A percentile compares a stretch with the other conserved stretches of the same genome.
These are phyloP conservation scores for Diaporthe helianthi DNA, from an alignment of 2,329 filamentous ascomycete genomes.

Conservation along the genomic window DNA sequence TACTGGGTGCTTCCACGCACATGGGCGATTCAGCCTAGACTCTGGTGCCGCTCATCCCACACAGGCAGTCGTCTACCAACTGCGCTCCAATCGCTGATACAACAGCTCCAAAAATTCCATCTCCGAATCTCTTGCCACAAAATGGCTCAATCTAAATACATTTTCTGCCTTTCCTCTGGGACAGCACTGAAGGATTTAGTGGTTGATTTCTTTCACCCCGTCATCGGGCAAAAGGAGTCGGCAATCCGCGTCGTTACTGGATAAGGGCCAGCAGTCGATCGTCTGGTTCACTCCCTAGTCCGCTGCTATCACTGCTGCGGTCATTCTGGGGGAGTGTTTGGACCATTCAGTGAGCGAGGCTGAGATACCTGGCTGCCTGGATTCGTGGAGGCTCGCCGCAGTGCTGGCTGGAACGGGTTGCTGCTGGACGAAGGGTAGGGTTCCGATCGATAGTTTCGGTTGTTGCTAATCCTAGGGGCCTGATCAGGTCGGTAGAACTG, in stretches of 20 bases:
- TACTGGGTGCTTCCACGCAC: too few relatives aligned
- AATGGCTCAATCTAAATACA: background rate
- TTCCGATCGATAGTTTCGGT: background rate
- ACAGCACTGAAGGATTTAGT: too few relatives aligned
- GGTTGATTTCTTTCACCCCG: too few relatives aligned
- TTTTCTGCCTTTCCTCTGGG: background rate
- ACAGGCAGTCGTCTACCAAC: too few relatives aligned
- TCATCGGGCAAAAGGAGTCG: too few relatives aligned
- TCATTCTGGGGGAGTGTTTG: background rate
- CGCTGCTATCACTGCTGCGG: background rate
- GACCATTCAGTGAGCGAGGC: background rate
- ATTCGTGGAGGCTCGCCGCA: background rate
- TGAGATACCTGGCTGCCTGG: background rate
- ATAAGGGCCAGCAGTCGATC: too few relatives aligned
- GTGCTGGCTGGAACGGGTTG: background rate
- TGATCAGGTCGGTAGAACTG: background rate
- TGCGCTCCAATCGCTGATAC: background rate
- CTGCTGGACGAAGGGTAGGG: background rate
- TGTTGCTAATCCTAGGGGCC: background rate
- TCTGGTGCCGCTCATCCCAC: too few relatives aligned
- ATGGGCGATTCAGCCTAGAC: too few relatives aligned
- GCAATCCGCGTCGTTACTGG: too few relatives aligned
- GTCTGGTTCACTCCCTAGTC: too few relatives aligned
- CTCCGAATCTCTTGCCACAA: background rate
- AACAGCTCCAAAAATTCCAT: background rate